phyloP scores from a whole-genome alignment of 352 stramenopile genomes.

The Chrysophaeum taylorii region DNA sequence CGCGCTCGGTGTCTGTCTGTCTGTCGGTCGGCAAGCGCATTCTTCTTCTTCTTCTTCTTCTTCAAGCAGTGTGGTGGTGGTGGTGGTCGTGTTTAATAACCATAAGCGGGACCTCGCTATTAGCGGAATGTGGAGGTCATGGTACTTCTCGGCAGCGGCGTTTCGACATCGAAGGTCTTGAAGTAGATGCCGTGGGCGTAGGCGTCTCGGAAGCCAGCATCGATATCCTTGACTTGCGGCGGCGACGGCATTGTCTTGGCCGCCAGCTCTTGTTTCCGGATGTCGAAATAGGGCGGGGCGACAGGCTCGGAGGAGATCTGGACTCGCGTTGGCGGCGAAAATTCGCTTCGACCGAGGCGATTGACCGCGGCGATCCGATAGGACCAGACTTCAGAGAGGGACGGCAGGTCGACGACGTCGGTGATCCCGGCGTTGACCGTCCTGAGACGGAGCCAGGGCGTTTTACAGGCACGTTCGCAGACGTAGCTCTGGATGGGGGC shows the following conservation, averaged over 20 bases:
- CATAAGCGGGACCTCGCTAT: too few species aligned
- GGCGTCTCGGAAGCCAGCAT: too few species aligned
- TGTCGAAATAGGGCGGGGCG: not conserved
- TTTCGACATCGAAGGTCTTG: not conserved
- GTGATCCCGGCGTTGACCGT: not conserved
- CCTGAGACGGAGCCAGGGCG: not conserved
- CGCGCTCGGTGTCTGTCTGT: too few species aligned
- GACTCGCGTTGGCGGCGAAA: not conserved
- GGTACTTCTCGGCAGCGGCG: not conserved
- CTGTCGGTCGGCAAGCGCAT: too few species aligned
- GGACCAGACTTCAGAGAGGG: not conserved
- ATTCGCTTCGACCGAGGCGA: not conserved
- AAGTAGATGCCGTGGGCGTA: not conserved
- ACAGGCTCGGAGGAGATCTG: not conserved
- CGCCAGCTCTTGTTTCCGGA: too few species aligned
- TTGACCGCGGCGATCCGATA: not conserved
- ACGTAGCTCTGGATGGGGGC: not conserved
- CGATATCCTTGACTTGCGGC: not conserved
- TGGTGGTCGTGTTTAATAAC: too few species aligned
- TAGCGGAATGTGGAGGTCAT: not conserved
- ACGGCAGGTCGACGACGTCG: not conserved
- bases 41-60: too few species aligned
- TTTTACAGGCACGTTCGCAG: not conserved
- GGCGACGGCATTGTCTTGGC: not conserved
- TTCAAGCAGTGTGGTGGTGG: too few species aligned